Base-by-base conservation (phyloP, 169 alveolate genomes). In the Plasmodium malariae region DNA sequence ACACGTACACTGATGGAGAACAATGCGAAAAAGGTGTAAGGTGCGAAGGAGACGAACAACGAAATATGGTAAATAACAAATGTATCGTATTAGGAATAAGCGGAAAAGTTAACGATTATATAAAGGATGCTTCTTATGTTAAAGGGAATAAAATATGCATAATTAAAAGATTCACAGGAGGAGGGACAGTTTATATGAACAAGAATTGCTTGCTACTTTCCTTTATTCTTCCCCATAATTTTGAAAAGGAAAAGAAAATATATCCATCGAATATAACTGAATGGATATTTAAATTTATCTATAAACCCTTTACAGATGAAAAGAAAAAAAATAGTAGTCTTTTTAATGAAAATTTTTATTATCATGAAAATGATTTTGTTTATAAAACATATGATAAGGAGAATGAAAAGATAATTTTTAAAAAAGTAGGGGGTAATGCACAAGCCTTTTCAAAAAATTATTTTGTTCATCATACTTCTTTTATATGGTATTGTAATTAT, bases 401-500 rank as follows among this genome's bases (percentile, higher is more conserved):
- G 14, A 14, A 40, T 37, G 14, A 87, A 11, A 34, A 62, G 4
- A 17, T 49, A 2, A 45, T 12, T 30, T 65, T 89, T 30, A 86
- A 67, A 78, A 94, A 94, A 60, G 94, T 94, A 12, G 96, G 94
- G 9, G 96, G 96, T 2, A 94, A 94, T 87, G 94, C 96, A 6
- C 95, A 92, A 67, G 94, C 96, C 3, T 92, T 67, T 80, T 68
- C 88, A 6, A 88, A 70, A 51, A 57, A 91, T 67, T 89, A 93
- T 26, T 94, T 94, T 90, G 95, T 92, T 12, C 95, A 94, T 62
- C 96, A 94, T 78, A 92, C 94, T 19, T 92, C 92, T n/a, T 92
- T 92, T 87, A 67, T 91, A 24, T 94, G 96, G 96, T 21, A 43
- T 51, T 85, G 91, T 12, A 86, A 94, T 48, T 49, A 54, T 21